Conservation (phyloP, 164 flowering plant species). For the Kalanchoe fedtschenkoi region DNA sequence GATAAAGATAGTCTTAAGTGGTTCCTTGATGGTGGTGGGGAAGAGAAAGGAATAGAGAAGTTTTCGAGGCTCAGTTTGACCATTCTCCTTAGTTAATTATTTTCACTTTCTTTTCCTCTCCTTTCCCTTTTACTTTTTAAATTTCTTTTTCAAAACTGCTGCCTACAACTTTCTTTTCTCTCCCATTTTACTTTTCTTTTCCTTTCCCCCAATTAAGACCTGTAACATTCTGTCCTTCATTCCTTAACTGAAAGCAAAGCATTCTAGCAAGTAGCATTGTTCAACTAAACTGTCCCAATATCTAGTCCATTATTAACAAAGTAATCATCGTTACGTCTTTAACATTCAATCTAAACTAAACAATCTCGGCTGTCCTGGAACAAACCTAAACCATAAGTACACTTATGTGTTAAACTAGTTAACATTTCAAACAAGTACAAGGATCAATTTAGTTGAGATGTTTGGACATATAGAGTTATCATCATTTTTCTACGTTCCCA, state of each 20-base stretch:
- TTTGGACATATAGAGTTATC: not conserved
- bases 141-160: not conserved
- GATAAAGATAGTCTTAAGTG: slow-evolving; percentile 3
- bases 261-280: not conserved
- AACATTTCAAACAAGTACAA: not conserved
- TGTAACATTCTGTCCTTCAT: not conserved
- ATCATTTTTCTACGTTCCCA: not conserved
- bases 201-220: slow-evolving; percentile 5
- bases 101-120: not conserved
- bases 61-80: slow-evolving; percentile 4
- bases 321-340: not conserved
- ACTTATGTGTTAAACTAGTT: not conserved
- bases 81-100: not conserved
- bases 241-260: slow-evolving; percentile 5
- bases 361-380: not conserved
- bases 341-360: not conserved
- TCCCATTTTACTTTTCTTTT: slow-evolving; percentile 5
- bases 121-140: slow-evolving; percentile 1
- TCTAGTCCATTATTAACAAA: not conserved
- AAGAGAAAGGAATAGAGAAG: not conserved
- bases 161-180: slow-evolving; percentile 3
- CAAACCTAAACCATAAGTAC: not conserved
- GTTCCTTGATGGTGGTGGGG: not conserved
- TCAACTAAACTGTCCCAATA: slow-evolving; percentile 3
- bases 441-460: not conserved